Base-by-base conservation (phyloP, 179 eudicot species). In the Beta macrorhiza region DNA sequence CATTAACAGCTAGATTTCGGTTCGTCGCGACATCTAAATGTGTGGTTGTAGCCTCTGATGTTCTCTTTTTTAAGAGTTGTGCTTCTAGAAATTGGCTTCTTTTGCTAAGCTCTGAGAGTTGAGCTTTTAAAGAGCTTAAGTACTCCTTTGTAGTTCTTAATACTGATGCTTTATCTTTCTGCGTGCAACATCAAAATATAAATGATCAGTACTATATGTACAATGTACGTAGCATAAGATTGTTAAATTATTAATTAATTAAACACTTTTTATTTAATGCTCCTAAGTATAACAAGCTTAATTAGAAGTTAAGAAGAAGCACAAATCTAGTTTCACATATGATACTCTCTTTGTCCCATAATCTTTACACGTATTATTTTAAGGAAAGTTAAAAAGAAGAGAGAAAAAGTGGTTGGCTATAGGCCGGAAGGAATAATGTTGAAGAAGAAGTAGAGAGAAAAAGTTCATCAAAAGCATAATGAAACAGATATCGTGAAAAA, bases 141-240 rank as follows among this genome's bases (percentile, higher is more conserved):
- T 90, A 90, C 75, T 93, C 96, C 45, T 84, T 89, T 45, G 98
- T 89, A 45, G 83, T 86, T 73, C 74, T 79, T 29, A 95, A 86
- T 53, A 95, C 92, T 0, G 99, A 85, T 22, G 97, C 97, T 78
- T 95, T 93, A 80, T 95, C 99, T 81, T 90, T 93, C 98, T 95
- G 81, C 64, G 78, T 70, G 19, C 56, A 59, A 52, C 15, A 49
- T 49, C 5, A 49, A 7, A n/a, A 11, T 61, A 63, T 56, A 10
- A 12, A 13, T n/a, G n/a, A n/a, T 56, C 11, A 56, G 1, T 56
- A 11, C 11, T 63, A 11, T 63, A 22, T 29, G 9, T 61, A 2
- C 42, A 37, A 37, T 37, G 42, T 37, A 37, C 42, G 42, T 63
- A 65, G 17, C 17, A 29, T 65, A 29, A 65, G 7, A 29, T 25